Conservation (phyloP, 768 basidiomycete genomes). For the Paxillus involutus region DNA sequence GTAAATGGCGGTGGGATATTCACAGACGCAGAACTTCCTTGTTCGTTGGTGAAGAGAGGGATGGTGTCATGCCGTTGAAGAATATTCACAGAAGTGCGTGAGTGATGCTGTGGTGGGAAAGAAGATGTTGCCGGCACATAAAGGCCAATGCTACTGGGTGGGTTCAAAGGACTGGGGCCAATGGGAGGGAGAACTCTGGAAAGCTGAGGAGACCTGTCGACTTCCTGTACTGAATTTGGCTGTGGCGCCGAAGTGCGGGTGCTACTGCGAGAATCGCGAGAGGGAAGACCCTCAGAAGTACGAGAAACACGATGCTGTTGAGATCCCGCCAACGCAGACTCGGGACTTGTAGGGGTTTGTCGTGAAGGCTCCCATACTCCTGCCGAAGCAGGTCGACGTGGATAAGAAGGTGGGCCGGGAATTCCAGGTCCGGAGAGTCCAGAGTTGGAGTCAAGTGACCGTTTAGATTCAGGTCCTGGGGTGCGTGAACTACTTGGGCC, state of each 20-base stretch:
- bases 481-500: slow-evolving; percentile 14
- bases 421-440: slow-evolving; percentile 57
- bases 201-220: slow-evolving; percentile 22
- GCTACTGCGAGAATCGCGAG: slow-evolving; percentile 9
- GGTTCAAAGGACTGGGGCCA: slow-evolving; percentile 13
- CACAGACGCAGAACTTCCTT: slow-evolving; percentile 5
- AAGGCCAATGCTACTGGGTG: slow-evolving; percentile 13
- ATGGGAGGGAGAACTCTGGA: slow-evolving; percentile 32
- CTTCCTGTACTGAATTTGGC: slow-evolving; percentile 7
- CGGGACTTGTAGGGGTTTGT: slow-evolving; percentile 11
- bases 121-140: slow-evolving; percentile 20
- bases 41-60: slow-evolving; percentile 16
- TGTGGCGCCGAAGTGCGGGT: slow-evolving; percentile 12
- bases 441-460: slow-evolving; percentile 35
- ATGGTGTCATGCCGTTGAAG: slow-evolving; percentile 20
- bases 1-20: slow-evolving; percentile 57
- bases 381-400: slow-evolving; percentile 14
- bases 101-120: slow-evolving; percentile 36
- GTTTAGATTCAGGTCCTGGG: slow-evolving; percentile 11
- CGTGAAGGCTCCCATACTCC: slow-evolving; percentile 18
- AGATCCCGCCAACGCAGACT: background rate
- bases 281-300: slow-evolving; percentile 7
- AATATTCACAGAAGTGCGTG: slow-evolving; percentile 14
- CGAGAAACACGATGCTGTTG: slow-evolving; percentile 6
- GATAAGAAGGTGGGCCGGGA: slow-evolving; percentile 36